A percentile compares a stretch with the other conserved stretches of the same genome.
These are phyloP conservation scores for Picochlorum sp. DNA, from an alignment of 139 green algal genomes.

Conservation along the genomic window DNA sequence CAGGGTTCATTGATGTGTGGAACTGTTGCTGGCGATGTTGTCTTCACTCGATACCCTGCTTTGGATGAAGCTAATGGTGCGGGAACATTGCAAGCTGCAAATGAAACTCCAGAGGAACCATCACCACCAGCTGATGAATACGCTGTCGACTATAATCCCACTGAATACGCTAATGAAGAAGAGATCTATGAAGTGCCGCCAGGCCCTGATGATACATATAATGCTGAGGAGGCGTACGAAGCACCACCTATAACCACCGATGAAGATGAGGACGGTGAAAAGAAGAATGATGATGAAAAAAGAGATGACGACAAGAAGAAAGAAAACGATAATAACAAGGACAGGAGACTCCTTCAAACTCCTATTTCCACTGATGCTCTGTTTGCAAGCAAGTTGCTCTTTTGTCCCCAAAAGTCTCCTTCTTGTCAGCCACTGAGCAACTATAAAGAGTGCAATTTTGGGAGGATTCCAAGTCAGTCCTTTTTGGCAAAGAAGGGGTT, in stretches of 20 bases:
- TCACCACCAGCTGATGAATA: background rate
- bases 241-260: background rate
- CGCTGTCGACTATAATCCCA: background rate
- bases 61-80: background rate
- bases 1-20: background rate
- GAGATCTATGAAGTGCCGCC: too few relatives aligned
- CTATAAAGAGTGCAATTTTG: constrained; percentile 7
- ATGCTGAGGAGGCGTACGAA: background rate
- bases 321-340: background rate
- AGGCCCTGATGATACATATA: background rate
- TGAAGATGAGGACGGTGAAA: background rate
- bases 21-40: background rate
- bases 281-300: constrained; percentile 3
- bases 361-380: background rate
- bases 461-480: constrained; percentile 1
- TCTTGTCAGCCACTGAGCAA: background rate
- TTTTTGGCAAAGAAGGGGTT: constrained; percentile 1
- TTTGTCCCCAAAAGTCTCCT: background rate
- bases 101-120: background rate
- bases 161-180: background rate
- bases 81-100: background rate
- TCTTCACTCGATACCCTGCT: constrained; percentile 5
- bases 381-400: constrained; percentile 2
- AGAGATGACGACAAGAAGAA: background rate
- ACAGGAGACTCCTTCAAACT: background rate